Percentiles rank a stretch among this genome's conserved stretches.
These are phyloP conservation scores for Pancytospora philotis DNA, from an alignment of 371 early-diverging fungal genomes.

Conservation along the genomic window DNA sequence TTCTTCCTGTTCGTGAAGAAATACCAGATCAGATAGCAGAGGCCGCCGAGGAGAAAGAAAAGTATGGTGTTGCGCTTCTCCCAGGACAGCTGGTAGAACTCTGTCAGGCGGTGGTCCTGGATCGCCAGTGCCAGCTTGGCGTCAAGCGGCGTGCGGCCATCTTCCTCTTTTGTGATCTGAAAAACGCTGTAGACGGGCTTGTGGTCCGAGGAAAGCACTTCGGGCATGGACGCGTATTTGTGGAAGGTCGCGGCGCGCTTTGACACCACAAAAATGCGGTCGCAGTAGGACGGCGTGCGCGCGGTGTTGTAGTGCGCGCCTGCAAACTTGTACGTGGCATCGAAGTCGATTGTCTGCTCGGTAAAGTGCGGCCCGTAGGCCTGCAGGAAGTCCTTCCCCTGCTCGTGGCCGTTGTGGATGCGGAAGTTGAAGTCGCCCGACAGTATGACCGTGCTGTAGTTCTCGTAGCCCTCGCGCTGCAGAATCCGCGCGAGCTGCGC, in stretches of 20 bases:
- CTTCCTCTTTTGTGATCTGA: too few species aligned
- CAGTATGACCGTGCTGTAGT: not conserved
- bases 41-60: too few species aligned
- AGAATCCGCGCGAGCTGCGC: constrained; percentile 23
- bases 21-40: too few species aligned
- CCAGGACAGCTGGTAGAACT: too few species aligned
- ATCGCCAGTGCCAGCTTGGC: too few species aligned
- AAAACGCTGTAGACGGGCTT: constrained; percentile 42
- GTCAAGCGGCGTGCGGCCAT: too few species aligned
- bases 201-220: constrained; percentile 23
- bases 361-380: constrained; percentile 8
- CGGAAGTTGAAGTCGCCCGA: constrained; percentile 44
- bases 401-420: constrained; percentile 5
- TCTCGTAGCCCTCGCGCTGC: constrained; percentile 4
- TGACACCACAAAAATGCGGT: constrained; percentile 25
- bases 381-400: constrained; percentile 10
- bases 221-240: constrained; percentile 3
- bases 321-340: constrained; percentile 31
- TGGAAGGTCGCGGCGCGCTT: not conserved
- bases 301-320: constrained; percentile 1
- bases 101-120: too few species aligned
- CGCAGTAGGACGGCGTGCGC: constrained; percentile 38
- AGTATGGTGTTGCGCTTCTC: too few species aligned
- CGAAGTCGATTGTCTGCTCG: constrained; percentile 21
- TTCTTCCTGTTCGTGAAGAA: too few species aligned